Evolutionary conservation across 768 basidiomycete genomes (phyloP).

Genomic region (Trametes sanguinea): DNA sequence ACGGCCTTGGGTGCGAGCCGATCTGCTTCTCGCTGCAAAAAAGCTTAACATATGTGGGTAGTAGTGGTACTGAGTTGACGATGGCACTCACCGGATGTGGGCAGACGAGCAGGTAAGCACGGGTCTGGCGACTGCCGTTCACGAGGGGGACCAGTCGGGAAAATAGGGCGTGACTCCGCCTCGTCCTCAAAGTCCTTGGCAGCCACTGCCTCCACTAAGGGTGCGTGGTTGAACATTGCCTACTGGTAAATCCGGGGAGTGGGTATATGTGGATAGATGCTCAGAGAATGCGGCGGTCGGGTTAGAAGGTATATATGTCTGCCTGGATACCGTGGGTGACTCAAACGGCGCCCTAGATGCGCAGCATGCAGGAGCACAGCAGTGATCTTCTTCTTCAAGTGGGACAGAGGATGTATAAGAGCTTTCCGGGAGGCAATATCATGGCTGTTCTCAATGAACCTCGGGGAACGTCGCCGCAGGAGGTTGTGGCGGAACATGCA

Average conservation of each 20-base stretch:
- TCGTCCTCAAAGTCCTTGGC: conserved; percentile 31
- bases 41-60: conserved; percentile 44
- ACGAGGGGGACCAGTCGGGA: conserved; percentile 29
- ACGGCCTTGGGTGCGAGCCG: conserved; percentile 53
- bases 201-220: conserved; percentile 33
- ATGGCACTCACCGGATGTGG: conserved; percentile 54
- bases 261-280: neutral
- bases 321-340: too few species aligned
- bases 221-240: conserved; percentile 58
- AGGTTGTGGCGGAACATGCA: neutral
- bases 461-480: neutral
- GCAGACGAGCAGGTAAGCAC: conserved; percentile 71
- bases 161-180: neutral
- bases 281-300: neutral
- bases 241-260: neutral
- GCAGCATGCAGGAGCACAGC: neutral
- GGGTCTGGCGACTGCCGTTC: conserved; percentile 48
- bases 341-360: too few species aligned
- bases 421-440: neutral
- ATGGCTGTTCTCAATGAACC: neutral
- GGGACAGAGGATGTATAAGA: neutral
- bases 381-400: neutral
- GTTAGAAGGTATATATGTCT: neutral
- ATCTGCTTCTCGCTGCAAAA: conserved; percentile 72
- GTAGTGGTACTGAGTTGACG: conserved; percentile 2